Percentiles rank a stretch among this genome's conserved stretches.
Evolutionary conservation across 1,284 basidiomycete species (phyloP).

Genomic region (Ceratobasidium papillatum): DNA sequence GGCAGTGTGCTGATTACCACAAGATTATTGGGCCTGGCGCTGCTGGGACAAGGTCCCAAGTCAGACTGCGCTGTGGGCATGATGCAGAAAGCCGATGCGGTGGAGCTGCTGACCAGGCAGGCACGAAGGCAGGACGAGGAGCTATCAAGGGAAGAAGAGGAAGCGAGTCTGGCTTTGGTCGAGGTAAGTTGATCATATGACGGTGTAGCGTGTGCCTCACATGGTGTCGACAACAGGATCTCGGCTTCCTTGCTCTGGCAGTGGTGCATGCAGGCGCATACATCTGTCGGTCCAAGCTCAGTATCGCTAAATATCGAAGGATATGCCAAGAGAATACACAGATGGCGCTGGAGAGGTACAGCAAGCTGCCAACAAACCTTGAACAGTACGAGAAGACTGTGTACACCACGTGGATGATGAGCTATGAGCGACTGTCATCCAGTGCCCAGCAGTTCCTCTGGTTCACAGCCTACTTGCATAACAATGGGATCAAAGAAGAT

Average conservation of each 20-base stretch:
- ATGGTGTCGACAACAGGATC: neutral
- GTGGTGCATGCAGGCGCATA: constrained; percentile 33
- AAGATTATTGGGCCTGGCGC: neutral
- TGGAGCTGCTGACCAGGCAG: neutral
- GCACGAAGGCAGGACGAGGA: neutral
- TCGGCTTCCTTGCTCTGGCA: constrained; percentile 7
- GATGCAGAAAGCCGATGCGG: constrained; percentile 3
- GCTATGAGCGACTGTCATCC: neutral
- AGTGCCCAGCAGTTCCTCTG: constrained; percentile 17
- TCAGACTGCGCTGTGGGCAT: neutral
- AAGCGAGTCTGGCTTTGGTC: neutral
- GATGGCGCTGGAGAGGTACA: neutral
- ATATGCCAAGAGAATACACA: neutral
- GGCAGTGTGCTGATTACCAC: constrained; percentile 30
- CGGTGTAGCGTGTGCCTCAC: neutral
- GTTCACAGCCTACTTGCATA: neutral
- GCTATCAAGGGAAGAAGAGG: neutral
- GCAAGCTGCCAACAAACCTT: neutral
- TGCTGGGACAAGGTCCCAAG: neutral
- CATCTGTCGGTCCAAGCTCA: neutral
- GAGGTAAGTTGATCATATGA: neutral
- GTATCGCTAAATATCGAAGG: constrained; percentile 1
- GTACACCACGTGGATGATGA: constrained; percentile 18
- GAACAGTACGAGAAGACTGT: constrained; percentile 8
- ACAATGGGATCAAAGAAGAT: neutral